Conservation (phyloP, 2,329 filamentous ascomycete species). For the Pseudopyricularia cyperi region DNA sequence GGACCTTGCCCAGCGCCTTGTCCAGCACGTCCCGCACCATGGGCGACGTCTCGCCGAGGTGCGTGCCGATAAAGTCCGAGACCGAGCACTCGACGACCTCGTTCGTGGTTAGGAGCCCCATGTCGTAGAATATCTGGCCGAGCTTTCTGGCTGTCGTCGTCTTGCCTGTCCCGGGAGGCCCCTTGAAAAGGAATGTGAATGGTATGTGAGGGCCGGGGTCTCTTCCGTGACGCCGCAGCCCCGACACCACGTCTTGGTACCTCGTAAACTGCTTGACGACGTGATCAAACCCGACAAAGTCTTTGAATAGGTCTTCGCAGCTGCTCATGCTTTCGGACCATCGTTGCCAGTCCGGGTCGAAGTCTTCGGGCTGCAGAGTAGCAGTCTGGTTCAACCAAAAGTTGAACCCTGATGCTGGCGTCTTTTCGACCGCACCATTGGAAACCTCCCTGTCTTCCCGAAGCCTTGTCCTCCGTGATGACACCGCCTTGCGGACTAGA, state of each 20-base stretch:
- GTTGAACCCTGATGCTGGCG: neutral
- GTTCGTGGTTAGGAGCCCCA: constrained; percentile 49
- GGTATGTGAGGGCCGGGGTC: constrained; percentile 36
- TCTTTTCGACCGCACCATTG: neutral
- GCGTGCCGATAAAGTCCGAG: constrained; percentile 55
- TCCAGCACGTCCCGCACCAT: constrained; percentile 49
- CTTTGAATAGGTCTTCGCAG: constrained; percentile 5
- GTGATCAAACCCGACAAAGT: constrained; percentile 4
- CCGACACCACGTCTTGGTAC: constrained; percentile 5
- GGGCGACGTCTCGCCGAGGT: constrained; percentile 55
- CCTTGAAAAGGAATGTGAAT: constrained; percentile 43
- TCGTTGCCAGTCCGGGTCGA: constrained; percentile 6
- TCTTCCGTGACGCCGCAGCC: constrained; percentile 15
- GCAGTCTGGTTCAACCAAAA: neutral
- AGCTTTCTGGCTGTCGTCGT: constrained; percentile 59
- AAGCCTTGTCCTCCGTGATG: neutral
- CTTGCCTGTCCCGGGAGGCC: constrained; percentile 52
- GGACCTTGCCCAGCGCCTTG: constrained; percentile 47
- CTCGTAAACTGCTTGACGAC: constrained; percentile 6
- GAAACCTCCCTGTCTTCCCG: neutral
- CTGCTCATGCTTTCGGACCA: neutral
- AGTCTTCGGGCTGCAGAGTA: constrained; percentile 9
- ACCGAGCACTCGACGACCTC: constrained; percentile 51
- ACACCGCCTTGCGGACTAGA: constrained; percentile 19
- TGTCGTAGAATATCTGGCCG: constrained; percentile 62